These are phyloP conservation scores for Pestalotiopsis sp. DNA, from an alignment of 2,329 filamentous ascomycete genomes.

Conservation along the genomic window DNA sequence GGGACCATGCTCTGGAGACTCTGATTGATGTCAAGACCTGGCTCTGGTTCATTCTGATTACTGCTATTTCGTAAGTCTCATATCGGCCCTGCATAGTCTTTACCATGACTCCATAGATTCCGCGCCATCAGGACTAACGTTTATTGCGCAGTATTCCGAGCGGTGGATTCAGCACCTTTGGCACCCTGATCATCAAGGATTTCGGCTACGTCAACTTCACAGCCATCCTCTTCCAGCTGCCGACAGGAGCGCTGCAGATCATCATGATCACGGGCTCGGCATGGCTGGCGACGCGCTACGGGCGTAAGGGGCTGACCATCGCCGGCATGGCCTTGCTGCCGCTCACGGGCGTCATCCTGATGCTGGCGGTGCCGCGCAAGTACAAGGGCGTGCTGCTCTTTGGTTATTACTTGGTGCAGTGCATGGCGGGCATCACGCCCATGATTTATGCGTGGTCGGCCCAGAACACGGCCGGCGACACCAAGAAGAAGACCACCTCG, in stretches of 20 bases:
- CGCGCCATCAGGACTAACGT: neutral
- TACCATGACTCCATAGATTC: neutral
- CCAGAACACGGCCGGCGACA: constrained; percentile 66
- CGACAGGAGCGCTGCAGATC: constrained; percentile 40
- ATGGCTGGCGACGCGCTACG: constrained; percentile 44
- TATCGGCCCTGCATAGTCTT: constrained; percentile 32
- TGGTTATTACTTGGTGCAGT: constrained; percentile 51
- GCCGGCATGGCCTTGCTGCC: constrained; percentile 40
- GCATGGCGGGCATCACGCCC: constrained; percentile 47
- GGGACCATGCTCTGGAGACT: constrained; percentile 62
- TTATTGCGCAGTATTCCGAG: constrained; percentile 35
- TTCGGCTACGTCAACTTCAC: constrained; percentile 42
- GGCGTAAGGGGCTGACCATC: constrained; percentile 47
- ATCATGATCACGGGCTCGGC: constrained; percentile 34
- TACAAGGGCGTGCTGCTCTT: constrained; percentile 52
- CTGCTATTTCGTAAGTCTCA: constrained; percentile 61
- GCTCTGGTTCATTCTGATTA: constrained; percentile 62
- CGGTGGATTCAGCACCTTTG: constrained; percentile 40
- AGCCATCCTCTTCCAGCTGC: constrained; percentile 44
- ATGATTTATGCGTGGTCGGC: constrained; percentile 60
- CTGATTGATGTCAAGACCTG: constrained; percentile 49
- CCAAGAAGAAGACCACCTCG: constrained; percentile 67
- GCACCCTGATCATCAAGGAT: constrained; percentile 42
- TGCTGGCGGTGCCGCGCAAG: constrained; percentile 48
- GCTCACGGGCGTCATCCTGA: constrained; percentile 45